Evolutionary conservation across 2,329 filamentous ascomycete genomes (phyloP).

Genomic region (Epichloe typhina): DNA sequence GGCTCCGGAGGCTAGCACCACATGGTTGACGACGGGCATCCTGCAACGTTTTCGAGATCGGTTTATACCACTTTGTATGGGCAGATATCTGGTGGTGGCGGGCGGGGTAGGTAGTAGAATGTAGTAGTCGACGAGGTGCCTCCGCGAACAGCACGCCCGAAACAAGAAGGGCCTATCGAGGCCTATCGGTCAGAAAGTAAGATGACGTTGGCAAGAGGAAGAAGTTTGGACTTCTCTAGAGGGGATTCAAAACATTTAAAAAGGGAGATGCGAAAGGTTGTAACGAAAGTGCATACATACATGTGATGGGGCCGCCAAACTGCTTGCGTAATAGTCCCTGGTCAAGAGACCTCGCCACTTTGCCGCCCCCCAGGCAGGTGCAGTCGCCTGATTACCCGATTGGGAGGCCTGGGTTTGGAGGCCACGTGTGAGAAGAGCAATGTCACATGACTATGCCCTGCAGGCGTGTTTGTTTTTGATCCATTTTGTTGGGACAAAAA

Average conservation of each 20-base stretch:
- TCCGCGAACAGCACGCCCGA: neutral
- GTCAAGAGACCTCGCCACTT: conserved; percentile 8
- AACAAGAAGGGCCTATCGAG: neutral
- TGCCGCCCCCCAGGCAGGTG: neutral
- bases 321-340: conserved; percentile 9
- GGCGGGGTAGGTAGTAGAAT: neutral
- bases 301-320: neutral
- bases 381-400: no score
- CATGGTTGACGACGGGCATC: conserved; percentile 44
- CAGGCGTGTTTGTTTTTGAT: no score
- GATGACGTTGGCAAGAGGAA: neutral
- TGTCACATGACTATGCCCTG: no score
- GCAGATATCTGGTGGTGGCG: neutral
- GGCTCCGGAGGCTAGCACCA: conserved; percentile 41
- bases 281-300: conserved; percentile 2
- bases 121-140: neutral
- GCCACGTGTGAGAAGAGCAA: neutral
- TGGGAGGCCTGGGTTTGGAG: neutral
- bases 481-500: no score
- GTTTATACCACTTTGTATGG: neutral
- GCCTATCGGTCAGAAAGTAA: neutral
- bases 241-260: neutral
- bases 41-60: conserved; percentile 2
- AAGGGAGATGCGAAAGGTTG: neutral
- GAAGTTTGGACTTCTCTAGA: neutral